Conservation (phyloP, 2,329 filamentous ascomycete genomes). For the Graphium sp. region DNA sequence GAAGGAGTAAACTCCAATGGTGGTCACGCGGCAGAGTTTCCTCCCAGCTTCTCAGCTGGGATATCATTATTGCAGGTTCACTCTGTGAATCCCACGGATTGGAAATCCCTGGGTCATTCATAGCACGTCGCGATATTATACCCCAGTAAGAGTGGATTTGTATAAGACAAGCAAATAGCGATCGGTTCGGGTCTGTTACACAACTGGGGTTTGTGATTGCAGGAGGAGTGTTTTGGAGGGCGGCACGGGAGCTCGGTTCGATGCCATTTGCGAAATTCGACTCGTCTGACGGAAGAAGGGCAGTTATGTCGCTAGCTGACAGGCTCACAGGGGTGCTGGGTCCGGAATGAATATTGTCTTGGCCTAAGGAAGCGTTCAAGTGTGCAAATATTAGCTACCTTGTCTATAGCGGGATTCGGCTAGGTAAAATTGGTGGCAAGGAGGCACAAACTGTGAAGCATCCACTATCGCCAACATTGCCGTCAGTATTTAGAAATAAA, state of each 20-base stretch:
- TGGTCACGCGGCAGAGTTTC: slow-evolving; percentile 26
- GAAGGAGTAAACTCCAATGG: slow-evolving; percentile 22
- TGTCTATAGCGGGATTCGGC: background rate
- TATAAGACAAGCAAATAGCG: slow-evolving; percentile 36
- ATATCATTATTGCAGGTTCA: slow-evolving; percentile 26
- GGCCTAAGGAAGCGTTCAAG: slow-evolving; percentile 14
- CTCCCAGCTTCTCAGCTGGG: slow-evolving; percentile 29
- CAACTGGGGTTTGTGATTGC: slow-evolving; percentile 26
- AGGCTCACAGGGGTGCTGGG: slow-evolving; percentile 32
- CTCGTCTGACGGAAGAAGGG: slow-evolving; percentile 34
- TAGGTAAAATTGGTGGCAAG: too few species aligned
- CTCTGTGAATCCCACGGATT: slow-evolving; percentile 28
- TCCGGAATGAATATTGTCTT: slow-evolving; percentile 38
- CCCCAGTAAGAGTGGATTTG: slow-evolving; percentile 39
- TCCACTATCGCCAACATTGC: slow-evolving; percentile 23
- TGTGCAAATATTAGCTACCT: background rate
- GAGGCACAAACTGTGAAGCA: slow-evolving; percentile 29
- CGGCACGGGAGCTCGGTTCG: slow-evolving; percentile 30
- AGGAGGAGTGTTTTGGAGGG: slow-evolving; percentile 33
- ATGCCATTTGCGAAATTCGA: slow-evolving; percentile 29
- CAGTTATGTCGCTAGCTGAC: slow-evolving; percentile 33
- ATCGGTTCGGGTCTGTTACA: slow-evolving; percentile 23
- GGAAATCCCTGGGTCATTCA: slow-evolving; percentile 23
- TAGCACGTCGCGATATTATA: slow-evolving; percentile 27
- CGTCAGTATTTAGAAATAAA: slow-evolving; percentile 5